Percentiles rank a stretch among this genome's conserved stretches.
Evolutionary conservation across 2,329 filamentous ascomycete genomes (phyloP).

Genomic region (Alternaria alternata): DNA sequence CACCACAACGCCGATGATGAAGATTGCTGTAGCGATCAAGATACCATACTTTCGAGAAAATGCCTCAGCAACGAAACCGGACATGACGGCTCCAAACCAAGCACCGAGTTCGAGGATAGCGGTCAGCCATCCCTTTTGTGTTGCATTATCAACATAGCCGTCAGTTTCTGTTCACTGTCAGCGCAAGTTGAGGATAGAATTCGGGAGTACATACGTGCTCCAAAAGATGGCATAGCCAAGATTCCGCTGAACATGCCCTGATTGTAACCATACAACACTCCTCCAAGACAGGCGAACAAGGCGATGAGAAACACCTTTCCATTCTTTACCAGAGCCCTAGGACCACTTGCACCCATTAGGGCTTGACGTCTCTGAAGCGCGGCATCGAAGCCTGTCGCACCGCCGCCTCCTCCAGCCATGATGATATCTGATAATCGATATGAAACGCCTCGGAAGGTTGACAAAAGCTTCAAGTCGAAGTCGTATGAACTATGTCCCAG

Average conservation of each 20-base stretch:
- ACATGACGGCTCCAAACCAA: slow-evolving; percentile 76
- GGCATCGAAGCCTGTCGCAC: slow-evolving; percentile 30
- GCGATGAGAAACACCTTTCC: slow-evolving; percentile 64
- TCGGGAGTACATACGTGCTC: slow-evolving; percentile 40
- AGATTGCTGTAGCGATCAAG: slow-evolving; percentile 70
- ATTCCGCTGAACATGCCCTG: slow-evolving; percentile 80
- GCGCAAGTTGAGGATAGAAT: neutral
- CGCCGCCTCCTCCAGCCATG: slow-evolving; percentile 36
- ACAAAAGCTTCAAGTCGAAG: neutral
- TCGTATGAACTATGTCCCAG: slow-evolving; percentile 2
- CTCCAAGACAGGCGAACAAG: slow-evolving; percentile 62
- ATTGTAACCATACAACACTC: slow-evolving; percentile 73
- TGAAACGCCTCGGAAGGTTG: neutral
- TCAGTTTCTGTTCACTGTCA: slow-evolving; percentile 51
- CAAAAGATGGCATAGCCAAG: slow-evolving; percentile 60
- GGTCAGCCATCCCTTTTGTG: slow-evolving; percentile 58
- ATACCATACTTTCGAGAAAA: slow-evolving; percentile 75
- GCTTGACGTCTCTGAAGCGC: slow-evolving; percentile 33
- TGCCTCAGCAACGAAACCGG: slow-evolving; percentile 74
- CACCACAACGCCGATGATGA: slow-evolving; percentile 74
- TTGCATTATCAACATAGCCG: slow-evolving; percentile 47
- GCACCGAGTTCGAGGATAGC: slow-evolving; percentile 79
- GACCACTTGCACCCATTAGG: slow-evolving; percentile 48
- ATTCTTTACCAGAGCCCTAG: slow-evolving; percentile 61
- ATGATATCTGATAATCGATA: slow-evolving; percentile 11